These are phyloP conservation scores for Pyrenophora graminea DNA, from an alignment of 2,329 filamentous ascomycete genomes.

Conservation along the genomic window DNA sequence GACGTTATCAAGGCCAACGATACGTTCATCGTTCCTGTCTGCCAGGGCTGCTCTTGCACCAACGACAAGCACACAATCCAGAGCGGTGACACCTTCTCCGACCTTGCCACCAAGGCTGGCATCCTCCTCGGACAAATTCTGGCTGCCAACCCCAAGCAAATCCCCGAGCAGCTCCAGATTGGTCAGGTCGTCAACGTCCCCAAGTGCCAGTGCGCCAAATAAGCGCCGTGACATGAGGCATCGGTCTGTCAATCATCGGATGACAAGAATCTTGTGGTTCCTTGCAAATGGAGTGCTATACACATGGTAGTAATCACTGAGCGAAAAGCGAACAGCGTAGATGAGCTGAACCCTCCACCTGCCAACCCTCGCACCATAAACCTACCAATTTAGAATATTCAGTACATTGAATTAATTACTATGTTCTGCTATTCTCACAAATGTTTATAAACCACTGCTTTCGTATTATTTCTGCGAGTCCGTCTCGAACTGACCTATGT, in stretches of 20 bases:
- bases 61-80: neutral
- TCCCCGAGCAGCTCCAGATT: neutral
- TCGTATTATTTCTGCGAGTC: too few species aligned
- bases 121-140: neutral
- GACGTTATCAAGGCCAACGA: neutral
- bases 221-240: neutral
- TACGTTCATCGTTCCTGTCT: neutral
- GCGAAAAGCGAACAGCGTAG: too few species aligned
- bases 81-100: constrained; percentile 4
- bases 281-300: too few species aligned
- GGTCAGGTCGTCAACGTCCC: constrained; percentile 1
- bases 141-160: neutral
- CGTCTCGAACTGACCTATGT: too few species aligned
- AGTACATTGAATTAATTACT: too few species aligned
- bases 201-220: neutral
- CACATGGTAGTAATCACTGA: too few species aligned
- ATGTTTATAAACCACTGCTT: too few species aligned
- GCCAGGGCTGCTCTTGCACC: constrained; percentile 1
- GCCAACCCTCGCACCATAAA: too few species aligned
- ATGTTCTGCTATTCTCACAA: too few species aligned
- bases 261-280: too few species aligned
- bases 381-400: too few species aligned
- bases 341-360: too few species aligned
- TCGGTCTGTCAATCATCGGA: neutral
- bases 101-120: neutral